A percentile compares a stretch with the other conserved stretches of the same genome.
These are phyloP conservation scores for Boletus smithii DNA, from an alignment of 1,284 basidiomycete genomes.

Conservation along the genomic window DNA sequence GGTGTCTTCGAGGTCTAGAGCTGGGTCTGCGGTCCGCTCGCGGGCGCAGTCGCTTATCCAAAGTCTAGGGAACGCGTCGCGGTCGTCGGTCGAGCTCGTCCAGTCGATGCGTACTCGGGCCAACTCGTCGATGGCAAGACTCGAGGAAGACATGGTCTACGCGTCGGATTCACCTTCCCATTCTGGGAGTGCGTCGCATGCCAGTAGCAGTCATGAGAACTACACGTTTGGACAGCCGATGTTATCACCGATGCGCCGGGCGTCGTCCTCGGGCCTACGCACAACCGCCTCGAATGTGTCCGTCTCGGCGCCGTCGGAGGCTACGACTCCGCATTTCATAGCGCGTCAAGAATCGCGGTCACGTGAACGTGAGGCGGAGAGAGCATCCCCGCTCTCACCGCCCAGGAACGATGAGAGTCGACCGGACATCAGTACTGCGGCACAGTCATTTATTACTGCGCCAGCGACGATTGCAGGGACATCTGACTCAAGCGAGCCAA, in stretches of 20 bases:
- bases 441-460: conserved; percentile 62
- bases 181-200: conserved; percentile 48
- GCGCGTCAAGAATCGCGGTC: conserved; percentile 14
- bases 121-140: conserved; percentile 59
- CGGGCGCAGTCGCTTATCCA: conserved; percentile 64
- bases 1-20: conserved; percentile 45
- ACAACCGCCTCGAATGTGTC: conserved; percentile 18
- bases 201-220: conserved; percentile 53
- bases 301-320: conserved; percentile 26
- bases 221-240: conserved; percentile 66
- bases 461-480: conserved; percentile 52
- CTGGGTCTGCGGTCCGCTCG: conserved; percentile 50
- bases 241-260: conserved; percentile 26
- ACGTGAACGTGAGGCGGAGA: conserved; percentile 13
- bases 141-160: conserved; percentile 50
- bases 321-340: conserved; percentile 25
- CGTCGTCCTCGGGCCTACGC: conserved; percentile 23
- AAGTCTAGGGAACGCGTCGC: conserved; percentile 56
- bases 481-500: conserved; percentile 37
- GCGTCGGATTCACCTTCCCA: conserved; percentile 45
- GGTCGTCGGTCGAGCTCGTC: conserved; percentile 58
- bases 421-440: conserved; percentile 64
- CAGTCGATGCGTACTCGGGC: conserved; percentile 44
- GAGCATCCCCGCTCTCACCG: conserved; percentile 20
- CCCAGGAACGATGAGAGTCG: conserved; percentile 37